phyloP scores from a whole-genome alignment of 164 flowering plant species.

The Warburgia ugandensis region DNA sequence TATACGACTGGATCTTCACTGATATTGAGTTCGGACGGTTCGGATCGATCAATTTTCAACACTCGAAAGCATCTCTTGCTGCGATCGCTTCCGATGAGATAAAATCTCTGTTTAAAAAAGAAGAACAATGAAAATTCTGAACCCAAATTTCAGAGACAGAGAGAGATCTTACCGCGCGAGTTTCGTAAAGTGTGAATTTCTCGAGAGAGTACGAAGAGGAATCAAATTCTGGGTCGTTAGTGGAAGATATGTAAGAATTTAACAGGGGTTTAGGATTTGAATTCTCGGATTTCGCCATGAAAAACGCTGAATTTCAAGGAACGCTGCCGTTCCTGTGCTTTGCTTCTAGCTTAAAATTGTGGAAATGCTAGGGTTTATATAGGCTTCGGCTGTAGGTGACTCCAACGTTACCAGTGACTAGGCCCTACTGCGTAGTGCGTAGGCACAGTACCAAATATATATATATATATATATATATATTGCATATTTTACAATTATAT shows the following conservation, averaged over 20 bases:
- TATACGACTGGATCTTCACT: constrained; percentile 99
- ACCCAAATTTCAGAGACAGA: too few relatives aligned
- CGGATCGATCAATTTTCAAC: constrained; percentile 88
- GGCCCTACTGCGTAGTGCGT: too few relatives aligned
- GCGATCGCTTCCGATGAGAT: constrained; percentile 87
- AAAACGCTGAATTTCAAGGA: too few relatives aligned
- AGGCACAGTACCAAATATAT: too few relatives aligned
- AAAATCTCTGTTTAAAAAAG: constrained; percentile 55
- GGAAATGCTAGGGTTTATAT: too few relatives aligned
- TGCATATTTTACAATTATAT: too few relatives aligned
- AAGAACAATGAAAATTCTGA: not conserved
- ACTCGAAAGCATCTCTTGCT: constrained; percentile 71
- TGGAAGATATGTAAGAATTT: constrained; percentile 22
- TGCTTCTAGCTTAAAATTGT: too few relatives aligned
- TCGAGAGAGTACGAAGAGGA: constrained; percentile 69
- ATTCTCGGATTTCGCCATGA: constrained; percentile 48
- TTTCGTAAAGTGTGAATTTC: constrained; percentile 88
- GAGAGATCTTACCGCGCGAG: constrained; percentile 78
- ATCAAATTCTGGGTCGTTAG: constrained; percentile 46
- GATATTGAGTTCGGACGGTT: constrained; percentile 81
- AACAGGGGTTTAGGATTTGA: constrained; percentile 20
- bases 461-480: too few relatives aligned
- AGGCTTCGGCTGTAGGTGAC: too few relatives aligned
- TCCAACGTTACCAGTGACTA: too few relatives aligned
- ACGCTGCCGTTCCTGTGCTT: too few relatives aligned